Conservation (phyloP, 495 filamentous ascomycete genomes). For the Monascus purpureus region DNA sequence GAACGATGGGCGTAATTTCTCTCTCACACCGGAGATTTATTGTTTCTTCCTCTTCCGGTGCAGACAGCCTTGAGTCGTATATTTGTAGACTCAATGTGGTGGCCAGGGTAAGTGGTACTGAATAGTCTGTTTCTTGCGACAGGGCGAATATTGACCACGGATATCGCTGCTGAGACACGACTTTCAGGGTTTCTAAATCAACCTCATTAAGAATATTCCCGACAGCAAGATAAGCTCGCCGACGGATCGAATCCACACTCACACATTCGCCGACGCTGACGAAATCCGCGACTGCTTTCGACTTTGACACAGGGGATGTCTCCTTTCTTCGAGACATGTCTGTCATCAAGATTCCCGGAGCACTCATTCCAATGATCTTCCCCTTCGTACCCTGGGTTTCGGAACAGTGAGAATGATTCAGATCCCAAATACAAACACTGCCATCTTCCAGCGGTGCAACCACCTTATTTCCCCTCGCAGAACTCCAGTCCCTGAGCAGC, state of each 20-base stretch:
- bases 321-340: constrained; percentile 29
- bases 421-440: constrained; percentile 73
- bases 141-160: constrained; percentile 75
- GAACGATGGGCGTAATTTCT: constrained; percentile 11
- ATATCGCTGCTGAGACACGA: constrained; percentile 58
- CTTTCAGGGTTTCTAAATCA: constrained; percentile 63
- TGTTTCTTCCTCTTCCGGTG: constrained; percentile 26
- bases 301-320: constrained; percentile 12
- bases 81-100: constrained; percentile 75
- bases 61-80: constrained; percentile 54
- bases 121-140: constrained; percentile 56
- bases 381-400: constrained; percentile 36
- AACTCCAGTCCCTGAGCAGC: constrained; percentile 38
- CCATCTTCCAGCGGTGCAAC: constrained; percentile 77
- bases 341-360: constrained; percentile 45
- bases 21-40: constrained; percentile 29
- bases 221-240: constrained; percentile 64
- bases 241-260: constrained; percentile 57
- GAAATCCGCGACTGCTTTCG: constrained; percentile 34
- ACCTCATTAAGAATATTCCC: constrained; percentile 67
- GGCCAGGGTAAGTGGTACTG: constrained; percentile 68
- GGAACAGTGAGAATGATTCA: constrained; percentile 42
- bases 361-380: constrained; percentile 48
- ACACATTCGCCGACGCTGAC: constrained; percentile 75
- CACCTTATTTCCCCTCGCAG: constrained; percentile 37